Percentiles rank a stretch among this genome's conserved stretches.
Conservation (phyloP, 1,284 basidiomycete species). For the Pseudozyma sp. region DNA sequence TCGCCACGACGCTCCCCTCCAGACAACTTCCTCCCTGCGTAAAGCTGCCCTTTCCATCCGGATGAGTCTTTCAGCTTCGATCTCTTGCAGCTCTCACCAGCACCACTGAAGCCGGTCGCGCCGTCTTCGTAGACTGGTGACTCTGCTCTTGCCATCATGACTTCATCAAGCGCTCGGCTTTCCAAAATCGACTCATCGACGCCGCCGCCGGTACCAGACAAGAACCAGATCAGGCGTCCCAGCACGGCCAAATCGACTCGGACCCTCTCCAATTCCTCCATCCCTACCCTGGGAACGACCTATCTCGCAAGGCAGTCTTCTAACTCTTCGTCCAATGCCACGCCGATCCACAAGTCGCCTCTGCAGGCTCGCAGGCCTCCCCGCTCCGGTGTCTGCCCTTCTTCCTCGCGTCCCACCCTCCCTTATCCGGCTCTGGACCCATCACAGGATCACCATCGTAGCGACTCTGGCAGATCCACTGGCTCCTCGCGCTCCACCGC, state of each 20-base stretch:
- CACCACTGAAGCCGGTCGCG: constrained; percentile 9
- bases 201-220: constrained; percentile 19
- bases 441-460: constrained; percentile 36
- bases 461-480: constrained; percentile 40
- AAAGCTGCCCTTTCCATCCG: neutral
- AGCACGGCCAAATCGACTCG: constrained; percentile 11
- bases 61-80: neutral
- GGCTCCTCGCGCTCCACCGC: constrained; percentile 43
- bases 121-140: neutral
- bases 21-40: no score
- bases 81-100: constrained; percentile 6
- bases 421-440: constrained; percentile 16
- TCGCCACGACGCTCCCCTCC: no score
- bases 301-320: constrained; percentile 24
- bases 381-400: constrained; percentile 17
- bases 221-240: constrained; percentile 3
- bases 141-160: constrained; percentile 17
- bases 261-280: constrained; percentile 18
- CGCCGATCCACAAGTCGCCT: constrained; percentile 10
- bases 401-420: constrained; percentile 20
- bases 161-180: constrained; percentile 4
- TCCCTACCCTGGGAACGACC: constrained; percentile 10
- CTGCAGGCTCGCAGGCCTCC: constrained; percentile 12
- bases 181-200: neutral
- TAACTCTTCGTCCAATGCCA: constrained; percentile 18